A percentile compares a stretch with the other conserved stretches of the same genome.
phyloP scores from a whole-genome alignment of 2,329 filamentous ascomycete genomes.

The Phialophora tarda region DNA sequence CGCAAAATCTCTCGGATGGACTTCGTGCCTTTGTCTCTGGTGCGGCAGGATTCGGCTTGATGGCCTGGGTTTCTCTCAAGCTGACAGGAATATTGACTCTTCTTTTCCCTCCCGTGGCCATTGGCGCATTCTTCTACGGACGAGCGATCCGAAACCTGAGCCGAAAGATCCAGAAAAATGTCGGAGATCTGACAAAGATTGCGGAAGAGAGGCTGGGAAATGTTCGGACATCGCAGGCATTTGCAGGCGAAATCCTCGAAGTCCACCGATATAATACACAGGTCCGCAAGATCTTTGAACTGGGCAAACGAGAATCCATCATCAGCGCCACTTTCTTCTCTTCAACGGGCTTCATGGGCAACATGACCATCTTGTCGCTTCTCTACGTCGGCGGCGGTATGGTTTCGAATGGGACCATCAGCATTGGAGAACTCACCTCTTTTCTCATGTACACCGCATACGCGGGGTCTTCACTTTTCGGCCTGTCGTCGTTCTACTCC shows the following conservation, averaged over 20 bases:
- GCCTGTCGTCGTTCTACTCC: constrained; percentile 93
- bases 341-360: constrained; percentile 85
- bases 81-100: constrained; percentile 84
- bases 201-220: constrained; percentile 97
- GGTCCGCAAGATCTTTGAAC: constrained; percentile 85
- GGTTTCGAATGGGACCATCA: constrained; percentile 84
- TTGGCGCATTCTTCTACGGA: constrained; percentile 91
- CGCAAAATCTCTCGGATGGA: constrained; percentile 96
- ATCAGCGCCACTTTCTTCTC: constrained; percentile 91
- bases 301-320: constrained; percentile 84
- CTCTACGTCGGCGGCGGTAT: constrained; percentile 89
- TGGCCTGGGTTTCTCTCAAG: constrained; percentile 94
- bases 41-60: constrained; percentile 83
- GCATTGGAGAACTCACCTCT: constrained; percentile 87
- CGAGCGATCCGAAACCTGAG: constrained; percentile 86
- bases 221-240: constrained; percentile 94
- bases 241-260: constrained; percentile 90
- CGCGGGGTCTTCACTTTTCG: constrained; percentile 84
- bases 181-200: constrained; percentile 93
- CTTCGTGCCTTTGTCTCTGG: constrained; percentile 88
- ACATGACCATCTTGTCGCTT: constrained; percentile 92
- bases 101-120: constrained; percentile 87
- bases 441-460: constrained; percentile 99
- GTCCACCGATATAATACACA: constrained; percentile 89
- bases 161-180: constrained; percentile 88